These are phyloP conservation scores for Schizonepeta tenuifolia DNA, from an alignment of 257 asterid genomes.

Conservation along the genomic window DNA sequence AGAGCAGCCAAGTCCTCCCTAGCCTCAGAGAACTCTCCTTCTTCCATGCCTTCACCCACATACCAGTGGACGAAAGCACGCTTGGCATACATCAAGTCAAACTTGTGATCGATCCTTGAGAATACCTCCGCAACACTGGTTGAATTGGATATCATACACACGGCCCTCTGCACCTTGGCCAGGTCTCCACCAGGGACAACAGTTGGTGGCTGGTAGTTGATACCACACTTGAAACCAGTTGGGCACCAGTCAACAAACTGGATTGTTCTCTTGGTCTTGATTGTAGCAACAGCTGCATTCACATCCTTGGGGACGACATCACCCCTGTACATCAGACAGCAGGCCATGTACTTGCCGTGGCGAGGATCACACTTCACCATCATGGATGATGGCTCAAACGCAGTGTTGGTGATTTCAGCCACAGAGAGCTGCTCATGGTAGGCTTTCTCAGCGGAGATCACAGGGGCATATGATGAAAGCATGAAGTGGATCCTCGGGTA, in stretches of 20 bases:
- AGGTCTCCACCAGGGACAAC: conserved; percentile 65
- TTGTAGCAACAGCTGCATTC: conserved; percentile 58
- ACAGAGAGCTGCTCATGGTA: conserved; percentile 63
- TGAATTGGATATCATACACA: conserved; percentile 60
- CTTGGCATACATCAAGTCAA: conserved; percentile 60
- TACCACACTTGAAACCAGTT: conserved; percentile 60
- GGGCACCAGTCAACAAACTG: conserved; percentile 68
- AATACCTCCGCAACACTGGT: conserved; percentile 64
- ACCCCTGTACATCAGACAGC: conserved; percentile 61
- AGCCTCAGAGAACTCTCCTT: conserved; percentile 66
- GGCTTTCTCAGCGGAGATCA: conserved; percentile 64
- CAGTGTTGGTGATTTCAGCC: conserved; percentile 65
- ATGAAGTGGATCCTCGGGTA: conserved; percentile 63
- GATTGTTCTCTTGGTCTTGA: conserved; percentile 62
- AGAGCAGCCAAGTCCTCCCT: conserved; percentile 64
- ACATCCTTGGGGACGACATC: conserved; percentile 61
- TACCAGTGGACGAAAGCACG: conserved; percentile 66
- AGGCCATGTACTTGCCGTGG: conserved; percentile 62
- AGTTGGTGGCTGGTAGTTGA: conserved; percentile 65
- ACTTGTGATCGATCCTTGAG: conserved; percentile 59
- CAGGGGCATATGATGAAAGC: conserved; percentile 67
- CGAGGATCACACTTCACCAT: conserved; percentile 65
- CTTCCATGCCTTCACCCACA: conserved; percentile 70
- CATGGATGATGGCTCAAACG: conserved; percentile 64
- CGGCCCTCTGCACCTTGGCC: conserved; percentile 64